Base-by-base conservation (phyloP, 2,329 filamentous ascomycete genomes). In the Albifimbria verrucaria region DNA sequence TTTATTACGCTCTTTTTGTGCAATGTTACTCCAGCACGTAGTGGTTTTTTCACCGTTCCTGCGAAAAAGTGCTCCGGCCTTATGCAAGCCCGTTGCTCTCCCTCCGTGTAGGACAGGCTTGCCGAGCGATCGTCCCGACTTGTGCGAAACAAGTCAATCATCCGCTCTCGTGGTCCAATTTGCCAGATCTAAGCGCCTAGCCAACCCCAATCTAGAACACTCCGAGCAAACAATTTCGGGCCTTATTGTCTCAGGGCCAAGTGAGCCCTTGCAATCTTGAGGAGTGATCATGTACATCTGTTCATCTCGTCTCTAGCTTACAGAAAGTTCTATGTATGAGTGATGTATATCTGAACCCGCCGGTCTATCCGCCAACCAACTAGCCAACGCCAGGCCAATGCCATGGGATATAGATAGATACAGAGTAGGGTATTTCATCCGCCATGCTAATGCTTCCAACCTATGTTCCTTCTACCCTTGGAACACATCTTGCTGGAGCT, bases 401-500 rank as follows among this genome's bases (percentile, higher is more conserved):
- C 32, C 32, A n/a, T 39, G 32, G 32, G 32, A 39, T 12, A 39
- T 39, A n/a, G n/a, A n/a, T n/a, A 39, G 32, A n/a, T 39, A 39
- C 32, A 17, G 32, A 39, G 32, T 39, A 39, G 32, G 32, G 32
- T 39, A 39, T 39, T 39, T 15, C 12, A 17, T 17, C 4, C 32
- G 5, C 12, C 42, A 20, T 20, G 11, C 18, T 12, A 21, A 20
- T 44, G 11, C 22, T 47, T 47, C 12, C 26, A 18, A 47, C 17
- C 24, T 11, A 15, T 24, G 4, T 26, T 47, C 44, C 44, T 26
- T 59, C 63, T 62, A 96, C 4, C 93, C 92, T 52, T 95, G 90
- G 72, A 97, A 97, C 2, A 96, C 81, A 41, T 86, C 85, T 68
- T 95, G 90, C 67, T 96, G 89, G 59, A 97, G 72, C 70, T 97